A percentile compares a stretch with the other conserved stretches of the same genome.
Evolutionary conservation across 2,329 filamentous ascomycete species (phyloP).

Genomic region (Alternaria tenuissima): DNA sequence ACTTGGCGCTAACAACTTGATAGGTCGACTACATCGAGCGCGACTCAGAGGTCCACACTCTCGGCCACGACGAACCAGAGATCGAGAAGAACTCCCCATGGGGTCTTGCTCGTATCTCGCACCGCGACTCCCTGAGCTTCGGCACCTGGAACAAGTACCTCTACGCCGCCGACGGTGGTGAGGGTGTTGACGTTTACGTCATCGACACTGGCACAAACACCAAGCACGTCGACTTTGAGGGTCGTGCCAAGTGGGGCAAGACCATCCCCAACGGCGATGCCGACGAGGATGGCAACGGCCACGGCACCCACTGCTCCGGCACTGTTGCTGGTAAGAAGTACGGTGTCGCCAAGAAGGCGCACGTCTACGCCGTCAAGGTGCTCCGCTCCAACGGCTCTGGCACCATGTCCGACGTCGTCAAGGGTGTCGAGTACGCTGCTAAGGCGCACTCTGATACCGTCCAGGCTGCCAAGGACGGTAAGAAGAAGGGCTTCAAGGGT

Average conservation of each 20-base stretch:
- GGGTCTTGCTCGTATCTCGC: slow-evolving; percentile 97
- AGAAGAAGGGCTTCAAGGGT: slow-evolving; percentile 98
- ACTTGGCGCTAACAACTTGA: slow-evolving; percentile 36
- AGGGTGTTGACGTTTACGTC: slow-evolving; percentile 98
- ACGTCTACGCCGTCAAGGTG: slow-evolving; percentile 97
- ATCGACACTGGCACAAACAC: slow-evolving; percentile 97
- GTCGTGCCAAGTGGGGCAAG: slow-evolving; percentile 94
- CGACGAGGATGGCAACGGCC: slow-evolving; percentile 94
- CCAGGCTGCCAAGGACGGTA: slow-evolving; percentile 81
- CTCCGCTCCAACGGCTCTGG: slow-evolving; percentile 96
- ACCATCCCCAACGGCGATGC: slow-evolving; percentile 86
- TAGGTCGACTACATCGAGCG: slow-evolving; percentile 97
- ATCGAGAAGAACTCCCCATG: slow-evolving; percentile 95
- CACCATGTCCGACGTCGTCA: slow-evolving; percentile 98
- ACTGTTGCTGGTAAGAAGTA: slow-evolving; percentile 99
- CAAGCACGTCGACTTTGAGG: slow-evolving; percentile 96
- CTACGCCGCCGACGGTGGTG: slow-evolving; percentile 86
- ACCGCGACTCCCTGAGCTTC: slow-evolving; percentile 86
- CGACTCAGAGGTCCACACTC: slow-evolving; percentile 89
- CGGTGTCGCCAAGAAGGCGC: slow-evolving; percentile 98
- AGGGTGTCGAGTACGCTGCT: slow-evolving; percentile 96
- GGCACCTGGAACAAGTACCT: slow-evolving; percentile 98
- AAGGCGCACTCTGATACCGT: slow-evolving; percentile 78
- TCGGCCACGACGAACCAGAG: slow-evolving; percentile 63
- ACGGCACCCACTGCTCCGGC: slow-evolving; percentile 99